phyloP scores from a whole-genome alignment of 2,329 filamentous ascomycete species.

The Xylariaceae sp. region DNA sequence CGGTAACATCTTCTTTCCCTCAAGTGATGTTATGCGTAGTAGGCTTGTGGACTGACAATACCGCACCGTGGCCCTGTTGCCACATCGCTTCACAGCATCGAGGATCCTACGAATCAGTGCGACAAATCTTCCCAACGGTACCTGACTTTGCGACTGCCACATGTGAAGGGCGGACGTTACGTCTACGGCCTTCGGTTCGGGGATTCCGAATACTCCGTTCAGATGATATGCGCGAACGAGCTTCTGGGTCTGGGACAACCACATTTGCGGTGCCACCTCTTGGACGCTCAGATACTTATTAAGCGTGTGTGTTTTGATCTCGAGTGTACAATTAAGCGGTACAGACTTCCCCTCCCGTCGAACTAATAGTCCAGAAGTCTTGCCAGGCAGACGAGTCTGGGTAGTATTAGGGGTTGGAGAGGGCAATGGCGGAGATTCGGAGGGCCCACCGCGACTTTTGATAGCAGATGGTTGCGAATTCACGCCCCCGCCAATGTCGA shows the following conservation, averaged over 20 bases:
- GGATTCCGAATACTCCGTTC: conserved; percentile 31
- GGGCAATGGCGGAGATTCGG: not conserved
- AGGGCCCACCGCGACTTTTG: not conserved
- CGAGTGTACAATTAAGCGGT: conserved; percentile 35
- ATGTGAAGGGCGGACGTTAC: conserved; percentile 27
- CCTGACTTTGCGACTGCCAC: conserved; percentile 35
- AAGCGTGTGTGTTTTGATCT: conserved; percentile 41
- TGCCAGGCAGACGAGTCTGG: conserved; percentile 19
- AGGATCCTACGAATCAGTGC: conserved; percentile 32
- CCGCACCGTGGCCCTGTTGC: not conserved
- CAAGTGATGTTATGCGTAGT: not conserved
- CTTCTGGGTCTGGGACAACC: conserved; percentile 42
- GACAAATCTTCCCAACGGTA: conserved; percentile 29
- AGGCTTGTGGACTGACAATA: not conserved
- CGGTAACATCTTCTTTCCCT: not conserved
- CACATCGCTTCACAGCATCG: conserved; percentile 24
- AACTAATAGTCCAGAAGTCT: conserved; percentile 29
- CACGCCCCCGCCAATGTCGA: conserved; percentile 3
- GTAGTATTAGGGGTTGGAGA: not conserved
- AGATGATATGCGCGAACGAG: conserved; percentile 42
- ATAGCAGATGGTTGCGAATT: not conserved
- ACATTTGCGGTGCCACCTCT: conserved; percentile 39
- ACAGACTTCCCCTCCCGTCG: conserved; percentile 30
- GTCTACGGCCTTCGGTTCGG: conserved; percentile 32
- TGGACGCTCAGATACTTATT: conserved; percentile 31